A percentile compares a stretch with the other conserved stretches of the same genome.
phyloP scores from a whole-genome alignment of 305 asterid species.

The Fraxinus xanthoxyloides region DNA sequence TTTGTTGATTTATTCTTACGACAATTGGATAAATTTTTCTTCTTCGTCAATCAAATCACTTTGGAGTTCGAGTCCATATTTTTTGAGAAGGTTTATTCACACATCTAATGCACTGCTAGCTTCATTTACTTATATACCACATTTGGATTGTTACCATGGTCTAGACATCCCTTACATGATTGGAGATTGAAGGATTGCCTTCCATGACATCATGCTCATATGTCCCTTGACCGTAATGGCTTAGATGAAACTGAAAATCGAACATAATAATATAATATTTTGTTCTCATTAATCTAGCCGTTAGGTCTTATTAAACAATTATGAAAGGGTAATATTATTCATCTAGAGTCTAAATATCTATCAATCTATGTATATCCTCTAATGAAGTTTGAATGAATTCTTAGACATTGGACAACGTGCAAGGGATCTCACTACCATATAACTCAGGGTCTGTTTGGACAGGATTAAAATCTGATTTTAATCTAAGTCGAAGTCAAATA shows the following conservation, averaged over 20 bases:
- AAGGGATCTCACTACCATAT: not conserved
- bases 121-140: not conserved
- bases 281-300: not conserved
- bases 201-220: not conserved
- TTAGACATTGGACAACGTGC: not conserved
- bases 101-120: not conserved
- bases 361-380: not conserved
- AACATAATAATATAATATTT: not conserved
- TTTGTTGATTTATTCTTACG: not conserved
- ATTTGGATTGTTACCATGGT: not conserved
- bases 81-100: not conserved
- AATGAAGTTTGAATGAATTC: not conserved
- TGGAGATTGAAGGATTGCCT: not conserved
- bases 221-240: not conserved
- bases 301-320: not conserved
- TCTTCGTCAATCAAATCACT: not conserved
- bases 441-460: not conserved
- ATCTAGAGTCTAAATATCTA: too few species aligned
- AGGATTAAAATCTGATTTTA: too few species aligned
- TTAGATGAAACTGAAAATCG: not conserved
- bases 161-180: not conserved
- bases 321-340: too few species aligned
- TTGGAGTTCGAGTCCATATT: not conserved
- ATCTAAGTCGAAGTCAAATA: too few species aligned
- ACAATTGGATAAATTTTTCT: not conserved